Evolutionary conservation across 305 asterid genomes (phyloP).

Genomic region (Rubia tinctorum): DNA sequence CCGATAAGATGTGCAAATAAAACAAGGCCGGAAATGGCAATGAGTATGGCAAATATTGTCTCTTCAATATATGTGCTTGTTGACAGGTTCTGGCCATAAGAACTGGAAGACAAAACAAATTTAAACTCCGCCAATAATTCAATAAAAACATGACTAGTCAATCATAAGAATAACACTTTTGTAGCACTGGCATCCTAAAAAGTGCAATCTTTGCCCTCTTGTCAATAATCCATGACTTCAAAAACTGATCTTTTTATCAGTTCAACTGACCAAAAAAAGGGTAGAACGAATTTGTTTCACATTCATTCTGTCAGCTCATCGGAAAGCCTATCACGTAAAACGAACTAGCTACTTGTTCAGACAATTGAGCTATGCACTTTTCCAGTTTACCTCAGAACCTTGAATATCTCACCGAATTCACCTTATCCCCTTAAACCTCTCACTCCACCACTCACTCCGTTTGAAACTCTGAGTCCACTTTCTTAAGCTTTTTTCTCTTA

Average conservation of each 20-base stretch:
- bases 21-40: constrained; percentile 86
- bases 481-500: background rate
- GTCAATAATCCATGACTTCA: background rate
- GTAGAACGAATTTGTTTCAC: background rate
- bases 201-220: background rate
- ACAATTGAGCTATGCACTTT: constrained; percentile 1
- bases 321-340: background rate
- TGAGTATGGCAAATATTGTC: constrained; percentile 79
- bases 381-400: background rate
- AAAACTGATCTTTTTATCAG: background rate
- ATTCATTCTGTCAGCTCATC: background rate
- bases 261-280: background rate
- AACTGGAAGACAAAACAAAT: constrained; percentile 43
- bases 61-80: constrained; percentile 88
- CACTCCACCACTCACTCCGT: background rate
- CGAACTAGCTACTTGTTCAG: background rate
- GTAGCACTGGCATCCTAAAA: background rate
- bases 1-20: constrained; percentile 92
- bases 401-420: background rate
- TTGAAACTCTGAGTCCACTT: background rate
- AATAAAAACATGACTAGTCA: background rate
- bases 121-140: constrained; percentile 8
- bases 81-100: constrained; percentile 87
- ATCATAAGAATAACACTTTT: background rate
- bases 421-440: background rate